Evolutionary conservation across 2,329 filamentous ascomycete species (phyloP), one percentile per base, ranked within the genome.

Genomic region (Xylaria digitata): DNA sequence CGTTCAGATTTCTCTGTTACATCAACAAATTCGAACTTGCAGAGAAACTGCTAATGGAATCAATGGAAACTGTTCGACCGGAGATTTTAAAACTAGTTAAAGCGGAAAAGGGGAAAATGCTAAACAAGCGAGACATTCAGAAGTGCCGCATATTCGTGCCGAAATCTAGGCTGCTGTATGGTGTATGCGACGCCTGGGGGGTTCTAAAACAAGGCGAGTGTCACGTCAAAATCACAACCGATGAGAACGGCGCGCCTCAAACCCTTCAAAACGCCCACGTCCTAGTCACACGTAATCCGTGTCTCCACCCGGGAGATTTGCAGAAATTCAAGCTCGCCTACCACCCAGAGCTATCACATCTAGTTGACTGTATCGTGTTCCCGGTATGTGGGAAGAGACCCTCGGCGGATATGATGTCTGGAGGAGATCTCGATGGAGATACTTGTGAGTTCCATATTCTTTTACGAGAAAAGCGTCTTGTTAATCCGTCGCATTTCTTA

Each of bases 331-430:
- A 60, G 21, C n/a, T 52, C 9, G 62, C 55, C 34, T 37, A 46
- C 17, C 30, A 30, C 11, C 61, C 61, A 3, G 48, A 64, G 23
- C 30, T 64, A 54, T 58, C 61, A 11, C 61, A 64, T 21, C 61
- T 64, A 6, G 48, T 64, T 32, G 61, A 64, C 49, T 64, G 61
- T n/a, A 64, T 64, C 17, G 61, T 59, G 15, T 64, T 64, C 42
- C 61, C 61, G 23, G n/a, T 54, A 37, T 42, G 40, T 9, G 61
- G 61, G 15, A 64, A 37, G 11, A 64, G 61, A 32, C 61, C 61
- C n/a, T 59, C 61, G 15, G 61, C 61, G 2, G 61, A 64, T 59
- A 64, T 64, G 61, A 64, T 64, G 61, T 64, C 61, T 17, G 61
- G 61, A 13, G 61, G 61, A 9, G 61, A 64, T 43, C 61, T 64